These are phyloP conservation scores for Rhodotorula taiwanensis DNA, from an alignment of 768 basidiomycete species.

Conservation along the genomic window DNA sequence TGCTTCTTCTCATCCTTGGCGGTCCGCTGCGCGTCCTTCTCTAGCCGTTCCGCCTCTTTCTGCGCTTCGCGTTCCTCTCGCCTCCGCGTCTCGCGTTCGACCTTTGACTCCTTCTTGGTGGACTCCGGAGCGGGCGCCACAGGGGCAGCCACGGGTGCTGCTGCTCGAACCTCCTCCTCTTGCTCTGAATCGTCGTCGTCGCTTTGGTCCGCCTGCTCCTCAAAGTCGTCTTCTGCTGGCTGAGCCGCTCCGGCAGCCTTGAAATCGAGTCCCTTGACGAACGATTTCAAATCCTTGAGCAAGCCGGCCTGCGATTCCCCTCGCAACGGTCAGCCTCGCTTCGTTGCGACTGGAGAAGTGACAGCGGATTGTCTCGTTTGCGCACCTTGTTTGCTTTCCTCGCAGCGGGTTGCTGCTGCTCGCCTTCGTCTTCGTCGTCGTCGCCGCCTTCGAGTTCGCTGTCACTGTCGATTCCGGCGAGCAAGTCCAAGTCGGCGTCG, in stretches of 20 bases:
- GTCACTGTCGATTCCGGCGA: conserved; percentile 48
- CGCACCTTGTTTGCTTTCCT: no score
- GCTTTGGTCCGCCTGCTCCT: conserved; percentile 38
- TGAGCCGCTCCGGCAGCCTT: conserved; percentile 32
- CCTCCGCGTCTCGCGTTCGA: conserved; percentile 27
- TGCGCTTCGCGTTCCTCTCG: conserved; percentile 15
- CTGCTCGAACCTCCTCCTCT: conserved; percentile 29
- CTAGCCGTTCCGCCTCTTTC: conserved; percentile 1
- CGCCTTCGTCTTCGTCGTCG: conserved; percentile 3
- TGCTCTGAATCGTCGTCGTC: conserved; percentile 37
- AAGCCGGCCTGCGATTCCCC: conserved; percentile 50
- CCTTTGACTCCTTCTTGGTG: conserved; percentile 23
- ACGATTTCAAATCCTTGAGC: conserved; percentile 51
- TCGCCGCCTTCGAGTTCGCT: conserved; percentile 39
- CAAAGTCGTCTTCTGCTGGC: conserved; percentile 37
- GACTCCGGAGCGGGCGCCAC: conserved; percentile 16
- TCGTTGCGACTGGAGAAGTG: no score
- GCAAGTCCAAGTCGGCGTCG: conserved; percentile 50
- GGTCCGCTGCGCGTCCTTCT: background rate
- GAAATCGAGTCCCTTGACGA: conserved; percentile 47
- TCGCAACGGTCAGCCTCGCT: no score
- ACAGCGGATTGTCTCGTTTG: no score
- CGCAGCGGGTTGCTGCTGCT: no score
- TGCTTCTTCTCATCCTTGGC: conserved; percentile 6
- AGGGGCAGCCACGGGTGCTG: conserved; percentile 29